Conservation (phyloP, 169 alveolate species). For the Plasmodium ovale region DNA sequence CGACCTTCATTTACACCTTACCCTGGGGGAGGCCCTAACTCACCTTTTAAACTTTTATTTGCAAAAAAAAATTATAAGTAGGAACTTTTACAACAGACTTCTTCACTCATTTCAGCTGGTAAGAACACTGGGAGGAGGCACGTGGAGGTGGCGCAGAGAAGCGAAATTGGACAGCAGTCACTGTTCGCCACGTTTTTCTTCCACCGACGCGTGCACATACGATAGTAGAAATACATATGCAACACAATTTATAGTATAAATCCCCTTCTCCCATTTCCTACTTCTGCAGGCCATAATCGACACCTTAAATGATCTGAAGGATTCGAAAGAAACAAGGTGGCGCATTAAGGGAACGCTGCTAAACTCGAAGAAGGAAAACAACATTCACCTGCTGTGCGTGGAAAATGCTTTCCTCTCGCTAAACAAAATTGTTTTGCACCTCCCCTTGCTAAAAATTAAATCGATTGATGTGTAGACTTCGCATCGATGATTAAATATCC, state of each 20-base stretch:
- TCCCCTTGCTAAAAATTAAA: slow-evolving; percentile 58
- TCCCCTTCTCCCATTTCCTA: too few species aligned
- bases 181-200: too few species aligned
- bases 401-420: slow-evolving; percentile 63
- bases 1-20: slow-evolving; percentile 27
- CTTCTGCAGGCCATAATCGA: slow-evolving; percentile 50
- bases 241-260: too few species aligned
- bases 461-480: slow-evolving; percentile 52
- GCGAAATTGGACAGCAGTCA: not conserved
- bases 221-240: not conserved
- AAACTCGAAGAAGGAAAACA: slow-evolving; percentile 66
- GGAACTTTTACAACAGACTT: slow-evolving; percentile 30
- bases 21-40: slow-evolving; percentile 48
- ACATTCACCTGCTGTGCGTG: slow-evolving; percentile 31
- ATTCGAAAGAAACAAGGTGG: slow-evolving; percentile 51
- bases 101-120: slow-evolving; percentile 59
- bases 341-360: slow-evolving; percentile 45
- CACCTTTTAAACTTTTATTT: slow-evolving; percentile 43
- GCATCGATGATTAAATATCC: too few species aligned
- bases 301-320: slow-evolving; percentile 28
- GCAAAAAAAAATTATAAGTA: slow-evolving; percentile 29
- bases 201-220: too few species aligned
- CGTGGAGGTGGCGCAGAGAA: not conserved
- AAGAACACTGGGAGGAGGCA: not conserved
- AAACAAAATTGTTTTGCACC: slow-evolving; percentile 21